Evolutionary conservation across 1,284 basidiomycete genomes (phyloP).

Genomic region (Ceratobasidium sp.): DNA sequence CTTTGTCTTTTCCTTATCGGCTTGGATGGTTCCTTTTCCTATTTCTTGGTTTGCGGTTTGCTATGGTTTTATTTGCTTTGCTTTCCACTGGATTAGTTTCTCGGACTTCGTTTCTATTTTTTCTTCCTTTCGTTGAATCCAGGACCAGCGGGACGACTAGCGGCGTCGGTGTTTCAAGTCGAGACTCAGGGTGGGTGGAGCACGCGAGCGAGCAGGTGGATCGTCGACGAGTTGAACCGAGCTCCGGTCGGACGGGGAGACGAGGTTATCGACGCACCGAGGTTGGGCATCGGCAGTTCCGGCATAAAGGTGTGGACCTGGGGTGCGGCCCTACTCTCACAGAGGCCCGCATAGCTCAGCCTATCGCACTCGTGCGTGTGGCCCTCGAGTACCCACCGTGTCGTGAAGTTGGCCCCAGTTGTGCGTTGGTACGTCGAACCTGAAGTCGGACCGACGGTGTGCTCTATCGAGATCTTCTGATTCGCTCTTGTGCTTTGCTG

Average conservation of each 20-base stretch:
- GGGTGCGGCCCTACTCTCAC: neutral
- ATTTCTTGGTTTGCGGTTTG: too few species aligned
- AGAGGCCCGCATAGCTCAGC: conserved; percentile 17
- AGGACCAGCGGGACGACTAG: neutral
- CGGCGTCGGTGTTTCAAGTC: too few species aligned
- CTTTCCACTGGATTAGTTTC: too few species aligned
- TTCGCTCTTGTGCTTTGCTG: neutral
- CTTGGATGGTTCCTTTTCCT: too few species aligned
- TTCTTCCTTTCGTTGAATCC: too few species aligned
- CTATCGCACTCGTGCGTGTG: conserved; percentile 8
- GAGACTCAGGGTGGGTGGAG: neutral
- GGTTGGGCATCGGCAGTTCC: neutral
- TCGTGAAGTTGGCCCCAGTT: neutral
- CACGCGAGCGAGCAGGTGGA: neutral
- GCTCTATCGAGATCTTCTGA: neutral
- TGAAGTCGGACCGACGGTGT: neutral
- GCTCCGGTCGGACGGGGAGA: neutral
- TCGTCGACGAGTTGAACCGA: neutral
- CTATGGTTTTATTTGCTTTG: too few species aligned
- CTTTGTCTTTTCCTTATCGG: too few species aligned
- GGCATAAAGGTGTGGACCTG: neutral
- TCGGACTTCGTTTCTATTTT: too few species aligned
- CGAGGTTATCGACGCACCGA: neutral
- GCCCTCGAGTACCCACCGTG: conserved; percentile 10
- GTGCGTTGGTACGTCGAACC: neutral